These are phyloP conservation scores for Geum urbanum DNA, from an alignment of 306 rosid species.

Conservation along the genomic window DNA sequence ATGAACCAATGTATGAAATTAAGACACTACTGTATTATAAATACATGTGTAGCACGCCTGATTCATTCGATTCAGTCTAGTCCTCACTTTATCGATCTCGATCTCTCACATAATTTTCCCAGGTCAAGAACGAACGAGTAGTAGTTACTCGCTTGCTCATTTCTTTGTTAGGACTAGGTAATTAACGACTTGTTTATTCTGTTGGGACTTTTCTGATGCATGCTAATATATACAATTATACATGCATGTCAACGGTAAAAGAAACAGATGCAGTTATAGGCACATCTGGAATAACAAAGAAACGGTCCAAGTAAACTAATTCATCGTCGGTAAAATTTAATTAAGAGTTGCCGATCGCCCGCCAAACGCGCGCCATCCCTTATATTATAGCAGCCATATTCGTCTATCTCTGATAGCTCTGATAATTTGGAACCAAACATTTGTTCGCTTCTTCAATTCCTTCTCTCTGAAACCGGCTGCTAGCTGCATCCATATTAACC, in stretches of 20 bases:
- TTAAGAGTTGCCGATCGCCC: slow-evolving; percentile 12
- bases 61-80: not conserved
- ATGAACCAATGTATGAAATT: not conserved
- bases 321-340: not conserved
- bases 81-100: not conserved
- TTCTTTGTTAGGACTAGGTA: not conserved
- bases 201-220: not conserved
- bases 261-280: not conserved
- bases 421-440: not conserved
- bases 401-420: not conserved
- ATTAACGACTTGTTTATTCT: not conserved
- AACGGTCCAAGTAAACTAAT: not conserved
- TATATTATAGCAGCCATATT: slow-evolving; percentile 8
- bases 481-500: not conserved
- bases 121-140: slow-evolving; percentile 2
- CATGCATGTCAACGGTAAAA: not conserved
- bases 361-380: slow-evolving; percentile 23
- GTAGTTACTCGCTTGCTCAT: not conserved
- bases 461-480: slow-evolving; percentile 2
- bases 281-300: slow-evolving; percentile 1
- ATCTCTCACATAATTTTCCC: not conserved
- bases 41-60: not conserved
- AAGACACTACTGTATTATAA: not conserved
- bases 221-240: not conserved
- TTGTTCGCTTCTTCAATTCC: not conserved